Evolutionary conservation across 805 yeast species (phyloP), one percentile per base, ranked within the genome.

Genomic region (Saccharomyces eubayanus): DNA sequence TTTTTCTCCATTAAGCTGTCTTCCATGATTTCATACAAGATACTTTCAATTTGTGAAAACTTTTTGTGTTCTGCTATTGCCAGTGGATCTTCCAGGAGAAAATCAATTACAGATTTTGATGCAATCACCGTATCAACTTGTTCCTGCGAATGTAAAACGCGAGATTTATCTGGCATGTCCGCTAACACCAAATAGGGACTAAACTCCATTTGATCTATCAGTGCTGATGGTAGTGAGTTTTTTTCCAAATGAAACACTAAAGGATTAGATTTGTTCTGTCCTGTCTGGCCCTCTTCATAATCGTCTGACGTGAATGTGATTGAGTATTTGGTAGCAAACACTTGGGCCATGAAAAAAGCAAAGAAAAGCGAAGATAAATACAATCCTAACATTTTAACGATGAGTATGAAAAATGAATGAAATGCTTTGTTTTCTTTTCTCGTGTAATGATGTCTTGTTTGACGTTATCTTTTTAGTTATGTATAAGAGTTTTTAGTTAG

Each of bases 11-110:
- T 6, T 16, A 36, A 8, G 11, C 28, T 36, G 29, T 55, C 59
- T 16, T 51, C 54, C 11, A 52, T 36, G 12, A 57, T 55, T 48
- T 56, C 60, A 16, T 59, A 31, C 46, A 61, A 24, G 3, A 59
- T 28, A 27, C 51, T 29, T 28, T 54, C 52, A 2, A 61, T 50
- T 36, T 59, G 52, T 11, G 51, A 50, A 27, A 51, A 55, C 47
- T 54, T 56, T 51, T 51, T 51, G 47, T 54, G 31, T 14, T 48
- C 43, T 12, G 9, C 43, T 6, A 36, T 36, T 16, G 43, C 8
- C 20, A 36, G 43, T 3, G 43, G 43, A 36, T 36, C 43, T 8
- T 36, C 43, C 43, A 36, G 8, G 10, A 36, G 43, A 36, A 36
- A 36, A 16, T 36, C 43, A 16, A 36, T 36, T 16, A 36, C 43